phyloP scores from a whole-genome alignment of 331 rosid species.

The Acacia concinna region DNA sequence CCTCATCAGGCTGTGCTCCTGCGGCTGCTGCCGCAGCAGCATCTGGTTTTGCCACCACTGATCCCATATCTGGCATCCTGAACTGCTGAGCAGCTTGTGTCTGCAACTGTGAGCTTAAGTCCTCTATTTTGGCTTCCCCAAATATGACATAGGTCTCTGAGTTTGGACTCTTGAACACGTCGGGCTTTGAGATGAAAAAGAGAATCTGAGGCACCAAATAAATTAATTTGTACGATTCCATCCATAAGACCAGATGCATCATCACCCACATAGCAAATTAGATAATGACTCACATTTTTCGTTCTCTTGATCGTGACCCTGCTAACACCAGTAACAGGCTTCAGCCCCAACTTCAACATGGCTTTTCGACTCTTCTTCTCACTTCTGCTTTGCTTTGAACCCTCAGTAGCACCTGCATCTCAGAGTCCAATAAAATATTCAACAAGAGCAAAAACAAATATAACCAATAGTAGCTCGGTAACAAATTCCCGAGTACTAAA shows the following conservation, averaged over 20 bases:
- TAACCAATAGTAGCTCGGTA: not conserved
- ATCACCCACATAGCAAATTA: not conserved
- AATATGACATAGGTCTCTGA: slow-evolving; percentile 80
- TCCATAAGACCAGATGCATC: not conserved
- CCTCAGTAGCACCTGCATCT: slow-evolving; percentile 55
- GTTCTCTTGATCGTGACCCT: slow-evolving; percentile 92
- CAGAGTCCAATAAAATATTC: slow-evolving; percentile 22
- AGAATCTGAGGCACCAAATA: slow-evolving; percentile 51
- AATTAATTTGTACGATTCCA: slow-evolving; percentile 1
- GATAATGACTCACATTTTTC: slow-evolving; percentile 54
- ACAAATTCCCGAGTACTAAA: not conserved
- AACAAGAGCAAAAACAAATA: not conserved
- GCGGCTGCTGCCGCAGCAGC: slow-evolving; percentile 38
- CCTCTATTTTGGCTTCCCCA: slow-evolving; percentile 94
- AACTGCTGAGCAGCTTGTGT: slow-evolving; percentile 92
- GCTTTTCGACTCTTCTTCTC: slow-evolving; percentile 93
- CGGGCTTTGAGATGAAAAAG: slow-evolving; percentile 90
- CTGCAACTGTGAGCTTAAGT: slow-evolving; percentile 86
- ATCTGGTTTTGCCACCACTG: slow-evolving; percentile 62
- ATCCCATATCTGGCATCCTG: slow-evolving; percentile 79
- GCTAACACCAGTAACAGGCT: slow-evolving; percentile 75
- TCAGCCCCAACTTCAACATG: slow-evolving; percentile 85
- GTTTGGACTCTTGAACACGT: slow-evolving; percentile 88
- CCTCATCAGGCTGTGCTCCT: slow-evolving; percentile 61
- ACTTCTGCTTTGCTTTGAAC: slow-evolving; percentile 85